Evolutionary conservation across 2,329 filamentous ascomycete species (phyloP), one percentile per base, ranked within the genome.

Genomic region (Dryadomyces quercus-mongolicae): DNA sequence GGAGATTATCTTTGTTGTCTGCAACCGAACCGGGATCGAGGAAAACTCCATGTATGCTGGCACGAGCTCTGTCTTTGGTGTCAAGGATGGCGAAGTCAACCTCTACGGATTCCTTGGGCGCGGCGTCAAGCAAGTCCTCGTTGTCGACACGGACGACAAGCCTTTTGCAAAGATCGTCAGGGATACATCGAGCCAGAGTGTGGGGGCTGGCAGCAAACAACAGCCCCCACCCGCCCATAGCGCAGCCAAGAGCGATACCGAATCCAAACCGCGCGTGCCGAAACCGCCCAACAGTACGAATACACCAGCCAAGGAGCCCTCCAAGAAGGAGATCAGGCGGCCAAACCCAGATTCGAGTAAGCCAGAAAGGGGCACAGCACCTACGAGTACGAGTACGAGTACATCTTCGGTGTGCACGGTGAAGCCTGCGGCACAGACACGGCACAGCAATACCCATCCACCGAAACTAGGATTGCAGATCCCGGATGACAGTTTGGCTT

Each of bases 91-190:
- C 0, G 78, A 82, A 46, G 81, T 89, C 10, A 81, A 69, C 50
- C 74, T 90, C 0, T 88, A 84, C 53, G 85, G 86, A 0, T 69
- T 88, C 0, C 69, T 89, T 3, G 85, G 86, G 0, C 82, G 86
- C n/a, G 80, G 78, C 1, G 80, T 85, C 54, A 82, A 86, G 61
- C 79, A 80, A 2, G 68, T 89, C 1, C 67, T 91, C 5, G 72
- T 90, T 0, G 79, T 88, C 0, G 84, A 90, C 65, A 84, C 84
- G 0, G 68, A 68, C 0, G 58, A 62, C 0, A 54, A 70, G 0
- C 74, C 75, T 0, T 69, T 69, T 10, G 74, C 72, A 0, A 77
- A 74, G 52, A 59, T 81, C 1, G 68, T 75, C 0, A 66, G 66
- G 38, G 63, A 62, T 2, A 64, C 18, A 7, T 15, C 61, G 0